Conservation (phyloP, 179 eudicot species). For the Actinidia chinensis region DNA sequence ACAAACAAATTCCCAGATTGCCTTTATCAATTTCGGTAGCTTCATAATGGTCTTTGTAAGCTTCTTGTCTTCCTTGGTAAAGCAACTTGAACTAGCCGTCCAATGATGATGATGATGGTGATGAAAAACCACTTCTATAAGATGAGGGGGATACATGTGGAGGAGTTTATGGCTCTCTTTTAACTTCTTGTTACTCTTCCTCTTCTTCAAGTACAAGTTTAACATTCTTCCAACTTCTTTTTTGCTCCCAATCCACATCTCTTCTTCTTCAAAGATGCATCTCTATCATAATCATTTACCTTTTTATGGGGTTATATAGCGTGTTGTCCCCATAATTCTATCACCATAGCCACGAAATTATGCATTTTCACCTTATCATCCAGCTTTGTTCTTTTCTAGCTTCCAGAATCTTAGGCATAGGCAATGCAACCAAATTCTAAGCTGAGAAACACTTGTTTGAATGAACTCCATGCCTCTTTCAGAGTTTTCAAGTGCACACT, state of each 20-base stretch:
- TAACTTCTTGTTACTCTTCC: background rate
- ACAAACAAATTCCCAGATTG: background rate
- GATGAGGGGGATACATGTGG: background rate
- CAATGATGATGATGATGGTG: background rate
- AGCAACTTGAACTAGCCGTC: background rate
- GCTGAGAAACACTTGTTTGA: too few relatives aligned
- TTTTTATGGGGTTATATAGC: background rate
- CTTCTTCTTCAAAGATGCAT: background rate
- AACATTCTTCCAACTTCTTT: too few relatives aligned
- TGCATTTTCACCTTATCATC: background rate
- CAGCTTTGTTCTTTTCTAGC: background rate
- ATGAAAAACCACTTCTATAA: too few relatives aligned
- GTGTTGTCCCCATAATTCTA: background rate
- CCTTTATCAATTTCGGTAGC: background rate
- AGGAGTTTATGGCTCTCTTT: background rate
- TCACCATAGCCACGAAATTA: background rate
- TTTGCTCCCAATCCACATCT: background rate
- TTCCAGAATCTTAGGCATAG: too few relatives aligned
- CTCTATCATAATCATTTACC: background rate
- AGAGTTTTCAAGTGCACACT: background rate
- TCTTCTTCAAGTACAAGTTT: background rate
- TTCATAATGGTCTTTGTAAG: background rate
- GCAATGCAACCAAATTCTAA: too few relatives aligned
- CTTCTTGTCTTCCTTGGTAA: background rate
- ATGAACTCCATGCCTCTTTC: background rate